A percentile compares a stretch with the other conserved stretches of the same genome.
Evolutionary conservation across 352 stramenopile genomes (phyloP).

Genomic region (Phytopythium delawarense): DNA sequence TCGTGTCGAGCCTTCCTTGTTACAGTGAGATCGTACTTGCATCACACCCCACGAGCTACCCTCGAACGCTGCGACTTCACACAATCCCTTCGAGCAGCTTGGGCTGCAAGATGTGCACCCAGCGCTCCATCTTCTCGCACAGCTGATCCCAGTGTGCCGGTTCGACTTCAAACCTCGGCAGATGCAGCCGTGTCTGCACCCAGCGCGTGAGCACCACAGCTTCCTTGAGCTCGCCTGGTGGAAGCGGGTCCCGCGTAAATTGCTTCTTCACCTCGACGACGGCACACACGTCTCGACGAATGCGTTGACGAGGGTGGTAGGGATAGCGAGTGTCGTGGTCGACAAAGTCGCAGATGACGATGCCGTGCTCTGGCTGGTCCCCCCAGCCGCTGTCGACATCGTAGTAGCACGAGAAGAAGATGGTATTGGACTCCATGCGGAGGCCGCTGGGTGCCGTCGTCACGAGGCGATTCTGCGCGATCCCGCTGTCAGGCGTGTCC

Average conservation of each 20-base stretch:
- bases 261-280: slow-evolving; percentile 15
- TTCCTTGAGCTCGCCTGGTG: not conserved
- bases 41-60: not conserved
- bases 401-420: slow-evolving; percentile 24
- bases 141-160: slow-evolving; percentile 10
- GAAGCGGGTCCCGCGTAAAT: not conserved
- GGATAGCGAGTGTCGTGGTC: slow-evolving; percentile 21
- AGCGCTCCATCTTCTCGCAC: slow-evolving; percentile 14
- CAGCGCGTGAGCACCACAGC: slow-evolving; percentile 18
- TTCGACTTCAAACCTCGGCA: slow-evolving; percentile 7
- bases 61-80: slow-evolving; percentile 1
- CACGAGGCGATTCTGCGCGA: slow-evolving; percentile 34
- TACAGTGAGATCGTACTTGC: not conserved
- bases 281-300: slow-evolving; percentile 16
- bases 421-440: slow-evolving; percentile 28
- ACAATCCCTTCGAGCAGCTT: slow-evolving; percentile 9
- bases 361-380: slow-evolving; percentile 11
- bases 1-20: not conserved
- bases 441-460: slow-evolving; percentile 11
- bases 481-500: slow-evolving; percentile 16
- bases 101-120: slow-evolving; percentile 15
- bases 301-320: slow-evolving; percentile 12
- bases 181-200: slow-evolving; percentile 17
- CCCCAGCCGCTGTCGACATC: slow-evolving; percentile 10
- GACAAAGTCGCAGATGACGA: slow-evolving; percentile 21